These are phyloP conservation scores for Cercospora beticola DNA, from an alignment of 2,329 filamentous ascomycete genomes.

Conservation along the genomic window DNA sequence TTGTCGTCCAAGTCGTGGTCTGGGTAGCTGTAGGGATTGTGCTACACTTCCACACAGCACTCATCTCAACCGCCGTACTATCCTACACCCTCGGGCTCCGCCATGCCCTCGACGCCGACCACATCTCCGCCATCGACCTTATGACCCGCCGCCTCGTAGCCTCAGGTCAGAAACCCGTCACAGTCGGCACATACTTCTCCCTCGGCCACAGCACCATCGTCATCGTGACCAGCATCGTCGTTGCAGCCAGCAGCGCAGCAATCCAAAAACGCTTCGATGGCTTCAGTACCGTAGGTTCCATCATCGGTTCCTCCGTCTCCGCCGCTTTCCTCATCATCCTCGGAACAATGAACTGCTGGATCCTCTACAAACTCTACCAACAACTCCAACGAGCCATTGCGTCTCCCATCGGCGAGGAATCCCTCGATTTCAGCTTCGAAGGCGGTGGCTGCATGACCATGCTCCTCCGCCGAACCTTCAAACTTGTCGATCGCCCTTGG, in stretches of 20 bases:
- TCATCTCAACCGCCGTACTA: slow-evolving; percentile 78
- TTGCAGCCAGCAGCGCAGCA: slow-evolving; percentile 85
- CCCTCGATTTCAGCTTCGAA: slow-evolving; percentile 62
- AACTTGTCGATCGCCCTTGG: slow-evolving; percentile 72
- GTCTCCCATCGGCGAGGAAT: slow-evolving; percentile 41
- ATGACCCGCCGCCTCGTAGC: slow-evolving; percentile 90
- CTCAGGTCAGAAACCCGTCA: slow-evolving; percentile 79
- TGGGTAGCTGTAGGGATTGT: slow-evolving; percentile 61
- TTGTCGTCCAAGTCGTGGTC: slow-evolving; percentile 55
- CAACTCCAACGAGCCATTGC: slow-evolving; percentile 64
- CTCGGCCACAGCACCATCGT: slow-evolving; percentile 94
- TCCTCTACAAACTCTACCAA: slow-evolving; percentile 73
- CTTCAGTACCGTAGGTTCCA: slow-evolving; percentile 78
- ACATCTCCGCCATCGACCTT: slow-evolving; percentile 87
- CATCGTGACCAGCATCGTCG: slow-evolving; percentile 82
- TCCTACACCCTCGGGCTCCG: slow-evolving; percentile 86
- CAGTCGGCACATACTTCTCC: slow-evolving; percentile 92
- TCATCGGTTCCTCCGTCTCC: slow-evolving; percentile 85
- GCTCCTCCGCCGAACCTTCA: slow-evolving; percentile 73
- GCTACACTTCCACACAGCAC: slow-evolving; percentile 47
- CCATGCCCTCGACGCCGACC: slow-evolving; percentile 97
- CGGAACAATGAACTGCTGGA: slow-evolving; percentile 81
- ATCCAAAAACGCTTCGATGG: slow-evolving; percentile 76
- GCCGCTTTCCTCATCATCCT: slow-evolving; percentile 80
- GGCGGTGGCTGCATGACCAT: slow-evolving; percentile 73